Evolutionary conservation across 257 asterid genomes (phyloP), one percentile per base, ranked within the genome.

Genomic region (Nicotiana obtusifolia): DNA sequence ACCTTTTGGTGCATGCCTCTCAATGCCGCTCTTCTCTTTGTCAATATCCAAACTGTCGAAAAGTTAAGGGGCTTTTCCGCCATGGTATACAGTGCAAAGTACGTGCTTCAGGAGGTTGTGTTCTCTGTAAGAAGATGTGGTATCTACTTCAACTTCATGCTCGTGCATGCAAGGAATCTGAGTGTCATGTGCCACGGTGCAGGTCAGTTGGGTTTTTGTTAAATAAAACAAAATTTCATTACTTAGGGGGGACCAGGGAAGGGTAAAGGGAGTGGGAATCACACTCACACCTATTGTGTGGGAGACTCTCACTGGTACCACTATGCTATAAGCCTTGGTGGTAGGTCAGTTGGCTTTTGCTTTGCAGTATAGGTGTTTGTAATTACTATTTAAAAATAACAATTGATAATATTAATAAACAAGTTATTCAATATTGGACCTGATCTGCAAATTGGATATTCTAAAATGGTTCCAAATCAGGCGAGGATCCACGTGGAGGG

Each of bases 171-270:
- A 94, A 91, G 86, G 99, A 90, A 93, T 87, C 98, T 24, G 85
- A 89, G 67, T 94, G 99, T 92, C 86, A 82, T 82, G 99, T 96
- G 31, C 99, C 99, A 0, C 99, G 99, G 9, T 96, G 99, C 99
- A 94, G 97, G 99, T 96, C 75, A 73, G 93, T 83, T 82, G 84
- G 41, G 61, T 44, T 53, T 71, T 71, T 5, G 10, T 41, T 41
- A 8, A 41, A 7, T 8, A 41, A 41, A 41, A 41, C 11, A 64
- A 64, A 15, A 5, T 30, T 64, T 41, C 10, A 20, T 41, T 41
- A 71, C 47, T 41, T 41, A 41, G 47, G 47, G 47, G 33, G 35
- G 57, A 13, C 24, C 47, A 31, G 78, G 78, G 33, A 71, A 71
- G 59, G 20, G 33, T 31, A 20, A 71, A 57, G 73, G 52, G 33